Evolutionary conservation across 2,329 filamentous ascomycete species (phyloP), one percentile per base, ranked within the genome.

Genomic region (Hortaea sp.): DNA sequence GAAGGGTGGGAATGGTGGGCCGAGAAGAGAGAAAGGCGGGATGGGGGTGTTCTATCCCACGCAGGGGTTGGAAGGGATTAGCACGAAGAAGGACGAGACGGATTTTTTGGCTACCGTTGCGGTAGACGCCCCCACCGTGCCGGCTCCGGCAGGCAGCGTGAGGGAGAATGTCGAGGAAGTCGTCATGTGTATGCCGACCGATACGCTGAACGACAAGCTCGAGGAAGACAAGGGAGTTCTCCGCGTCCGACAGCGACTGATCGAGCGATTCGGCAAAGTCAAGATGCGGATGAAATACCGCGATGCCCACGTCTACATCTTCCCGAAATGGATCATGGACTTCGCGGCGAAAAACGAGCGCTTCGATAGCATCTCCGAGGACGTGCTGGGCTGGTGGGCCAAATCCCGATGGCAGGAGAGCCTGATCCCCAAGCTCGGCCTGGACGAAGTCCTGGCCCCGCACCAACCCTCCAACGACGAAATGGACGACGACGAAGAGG

Each of bases 321-420:
- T 98, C 55, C 92, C 92, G 0, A 81, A 80, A 54, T 97, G 92
- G 90, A 77, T 94, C 6, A 78, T 95, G 58, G 83, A 94, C 45
- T 85, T 95, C 64, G 79, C 94, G 38, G 77, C 79, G 48, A 73
- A 76, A 51, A 94, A 95, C 58, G 83, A 89, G 29, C 81, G 77
- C 7, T 79, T 98, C 52, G 86, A 95, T 57, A 94, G 83, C 46
- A 81, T 98, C 41, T 85, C 85, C 30, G 90, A 97, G 64, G 90
- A 97, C 59, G 80, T 95, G 5, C 73, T 97, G 11, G 88, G 89
- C 5, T 95, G 87, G 85, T 95, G 89, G 88, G 87, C 89, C 31
- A 97, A 97, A 64, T 81, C 90, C 1, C 81, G 82, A 45, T 98
- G 92, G 92, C 89, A 97, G 65, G 32, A n/a, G 32, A 85, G 87